Evolutionary conservation across 2,329 filamentous ascomycete species (phyloP).

Genomic region (Botryotinia narcissicola): DNA sequence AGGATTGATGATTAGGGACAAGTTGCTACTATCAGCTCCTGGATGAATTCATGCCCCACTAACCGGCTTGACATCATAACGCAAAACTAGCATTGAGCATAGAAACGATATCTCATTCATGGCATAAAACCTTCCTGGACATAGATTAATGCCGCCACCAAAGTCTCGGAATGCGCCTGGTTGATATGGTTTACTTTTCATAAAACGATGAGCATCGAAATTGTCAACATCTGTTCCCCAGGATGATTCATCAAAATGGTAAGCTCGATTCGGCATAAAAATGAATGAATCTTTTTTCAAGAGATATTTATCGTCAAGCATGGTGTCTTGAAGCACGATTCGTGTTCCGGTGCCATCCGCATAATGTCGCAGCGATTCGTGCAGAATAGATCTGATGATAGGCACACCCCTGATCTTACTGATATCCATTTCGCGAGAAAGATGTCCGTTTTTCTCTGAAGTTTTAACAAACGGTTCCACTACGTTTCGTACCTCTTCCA

Average conservation of each 20-base stretch:
- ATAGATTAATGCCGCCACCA: slow-evolving; percentile 10
- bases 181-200: background rate
- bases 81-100: background rate
- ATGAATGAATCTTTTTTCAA: slow-evolving; percentile 5
- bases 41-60: background rate
- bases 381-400: background rate
- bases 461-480: background rate
- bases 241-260: background rate
- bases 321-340: background rate
- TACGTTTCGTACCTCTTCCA: background rate
- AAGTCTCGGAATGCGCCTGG: slow-evolving; percentile 6
- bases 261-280: background rate
- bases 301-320: background rate
- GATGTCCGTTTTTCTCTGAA: background rate
- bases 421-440: background rate
- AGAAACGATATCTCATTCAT: background rate
- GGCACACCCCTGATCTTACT: background rate
- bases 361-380: background rate
- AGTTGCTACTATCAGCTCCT: background rate
- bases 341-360: background rate
- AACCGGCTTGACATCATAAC: background rate
- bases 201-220: slow-evolving; percentile 1
- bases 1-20: background rate
- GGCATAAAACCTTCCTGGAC: slow-evolving; percentile 8
- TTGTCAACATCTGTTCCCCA: background rate